Evolutionary conservation across 768 basidiomycete species (phyloP).

Genomic region (Mycena floridula): DNA sequence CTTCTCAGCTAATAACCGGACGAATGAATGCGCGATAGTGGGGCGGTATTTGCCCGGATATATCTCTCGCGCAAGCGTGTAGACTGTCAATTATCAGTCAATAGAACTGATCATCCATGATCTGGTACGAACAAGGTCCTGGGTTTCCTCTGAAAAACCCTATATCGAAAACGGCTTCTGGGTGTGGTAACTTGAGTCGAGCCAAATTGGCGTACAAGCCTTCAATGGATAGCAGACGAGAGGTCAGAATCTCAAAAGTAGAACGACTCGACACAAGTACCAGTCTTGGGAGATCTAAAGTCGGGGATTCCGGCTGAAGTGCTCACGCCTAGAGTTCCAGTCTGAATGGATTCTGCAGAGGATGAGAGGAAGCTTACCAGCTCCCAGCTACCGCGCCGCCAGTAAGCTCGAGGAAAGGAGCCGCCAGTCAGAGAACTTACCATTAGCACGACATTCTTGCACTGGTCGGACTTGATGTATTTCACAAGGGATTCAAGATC

Average conservation of each 20-base stretch:
- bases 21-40: constrained; percentile 86
- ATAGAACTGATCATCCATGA: not conserved
- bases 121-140: constrained; percentile 56
- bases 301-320: constrained; percentile 86
- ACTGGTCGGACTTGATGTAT: constrained; percentile 63
- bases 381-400: constrained; percentile 45
- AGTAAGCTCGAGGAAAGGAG: not conserved
- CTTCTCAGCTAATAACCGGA: constrained; percentile 71
- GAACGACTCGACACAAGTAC: constrained; percentile 24
- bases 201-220: constrained; percentile 48
- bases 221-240: constrained; percentile 18
- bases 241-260: constrained; percentile 43
- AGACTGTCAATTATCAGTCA: constrained; percentile 45
- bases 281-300: constrained; percentile 82
- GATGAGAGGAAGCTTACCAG: constrained; percentile 37
- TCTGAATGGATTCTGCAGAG: not conserved
- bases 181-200: constrained; percentile 76
- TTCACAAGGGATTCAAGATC: constrained; percentile 47
- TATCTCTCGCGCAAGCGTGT: constrained; percentile 87
- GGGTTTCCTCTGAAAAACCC: constrained; percentile 78
- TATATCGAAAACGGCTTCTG: constrained; percentile 95
- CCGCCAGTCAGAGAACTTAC: constrained; percentile 28
- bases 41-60: constrained; percentile 89
- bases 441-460: constrained; percentile 70
- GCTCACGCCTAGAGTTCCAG: constrained; percentile 48